Evolutionary conservation across 768 basidiomycete genomes (phyloP).

Genomic region (Termitomyces sp.): DNA sequence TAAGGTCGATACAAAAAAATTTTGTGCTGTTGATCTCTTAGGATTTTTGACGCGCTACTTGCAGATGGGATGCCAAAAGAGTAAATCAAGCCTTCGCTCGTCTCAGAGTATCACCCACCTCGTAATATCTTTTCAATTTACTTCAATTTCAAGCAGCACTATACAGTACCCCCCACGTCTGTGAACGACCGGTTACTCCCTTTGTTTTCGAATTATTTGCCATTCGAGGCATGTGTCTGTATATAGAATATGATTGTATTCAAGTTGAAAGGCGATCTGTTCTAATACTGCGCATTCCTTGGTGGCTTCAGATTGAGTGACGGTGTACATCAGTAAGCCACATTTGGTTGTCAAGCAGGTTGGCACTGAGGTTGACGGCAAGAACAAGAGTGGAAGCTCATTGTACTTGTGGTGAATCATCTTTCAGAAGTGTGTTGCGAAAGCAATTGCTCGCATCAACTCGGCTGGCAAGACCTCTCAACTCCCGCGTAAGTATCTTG

Average conservation of each 20-base stretch:
- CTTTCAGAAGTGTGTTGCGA: too few relatives aligned
- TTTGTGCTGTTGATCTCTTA: conserved; percentile 23
- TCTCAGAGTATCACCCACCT: not conserved
- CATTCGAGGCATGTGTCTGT: conserved; percentile 86
- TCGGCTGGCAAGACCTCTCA: too few relatives aligned
- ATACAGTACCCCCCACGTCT: conserved; percentile 81
- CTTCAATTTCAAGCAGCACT: conserved; percentile 93
- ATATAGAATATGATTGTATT: conserved; percentile 87
- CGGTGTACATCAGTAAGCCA: too few relatives aligned
- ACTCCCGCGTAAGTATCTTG: too few relatives aligned
- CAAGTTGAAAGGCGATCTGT: conserved; percentile 88
- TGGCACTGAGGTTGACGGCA: too few relatives aligned
- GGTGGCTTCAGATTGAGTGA: too few relatives aligned
- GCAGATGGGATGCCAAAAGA: conserved; percentile 94
- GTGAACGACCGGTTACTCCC: conserved; percentile 79
- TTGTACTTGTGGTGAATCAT: too few relatives aligned
- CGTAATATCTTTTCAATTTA: conserved; percentile 57
- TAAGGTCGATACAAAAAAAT: conserved; percentile 82
- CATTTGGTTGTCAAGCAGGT: too few relatives aligned
- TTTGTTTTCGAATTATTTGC: conserved; percentile 81
- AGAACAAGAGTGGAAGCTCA: too few relatives aligned
- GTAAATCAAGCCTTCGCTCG: conserved; percentile 37
- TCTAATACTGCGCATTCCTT: conserved; percentile 79
- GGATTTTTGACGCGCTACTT: conserved; percentile 88
- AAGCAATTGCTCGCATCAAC: too few relatives aligned